These are phyloP conservation scores for Aspergillus cristatus DNA, from an alignment of 495 filamentous ascomycete genomes.

Conservation along the genomic window DNA sequence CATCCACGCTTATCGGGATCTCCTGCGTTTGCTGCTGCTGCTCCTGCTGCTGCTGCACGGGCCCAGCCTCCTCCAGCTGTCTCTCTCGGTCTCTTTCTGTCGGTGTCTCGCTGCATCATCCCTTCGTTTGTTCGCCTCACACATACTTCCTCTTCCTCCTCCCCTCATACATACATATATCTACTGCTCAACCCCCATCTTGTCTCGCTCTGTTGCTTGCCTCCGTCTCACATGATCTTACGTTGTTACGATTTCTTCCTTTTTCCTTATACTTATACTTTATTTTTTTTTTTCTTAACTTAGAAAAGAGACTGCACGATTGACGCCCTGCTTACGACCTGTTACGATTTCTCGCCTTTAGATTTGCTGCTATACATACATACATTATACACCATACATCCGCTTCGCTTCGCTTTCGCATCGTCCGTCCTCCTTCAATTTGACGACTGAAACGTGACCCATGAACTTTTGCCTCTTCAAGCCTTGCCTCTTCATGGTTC, in stretches of 20 bases:
- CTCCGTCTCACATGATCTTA: constrained; percentile 4
- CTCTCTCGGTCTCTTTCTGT: neutral
- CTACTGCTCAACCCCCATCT: too few relatives aligned
- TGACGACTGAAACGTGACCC: constrained; percentile 53
- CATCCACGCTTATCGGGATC: too few relatives aligned
- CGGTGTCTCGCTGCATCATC: neutral
- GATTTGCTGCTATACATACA: too few relatives aligned
- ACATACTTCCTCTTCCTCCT: constrained; percentile 3
- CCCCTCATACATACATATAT: constrained; percentile 2
- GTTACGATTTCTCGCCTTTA: constrained; percentile 17
- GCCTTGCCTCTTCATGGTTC: constrained; percentile 7
- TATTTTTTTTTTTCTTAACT: constrained; percentile 11
- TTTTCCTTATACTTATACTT: constrained; percentile 9
- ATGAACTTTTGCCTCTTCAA: constrained; percentile 35
- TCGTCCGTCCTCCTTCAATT: constrained; percentile 24
- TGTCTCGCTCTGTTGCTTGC: constrained; percentile 4
- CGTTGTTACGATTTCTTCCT: constrained; percentile 6
- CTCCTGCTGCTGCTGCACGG: too few relatives aligned
- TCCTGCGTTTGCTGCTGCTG: too few relatives aligned
- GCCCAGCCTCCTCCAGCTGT: neutral
- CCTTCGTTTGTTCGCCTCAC: constrained; percentile 7
- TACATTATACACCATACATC: too few relatives aligned
- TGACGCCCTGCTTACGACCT: constrained; percentile 18
- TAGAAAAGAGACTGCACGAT: too few relatives aligned
- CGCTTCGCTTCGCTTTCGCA: too few relatives aligned